phyloP scores from a whole-genome alignment of 306 rosid genomes.

The Rubus parviflorus region DNA sequence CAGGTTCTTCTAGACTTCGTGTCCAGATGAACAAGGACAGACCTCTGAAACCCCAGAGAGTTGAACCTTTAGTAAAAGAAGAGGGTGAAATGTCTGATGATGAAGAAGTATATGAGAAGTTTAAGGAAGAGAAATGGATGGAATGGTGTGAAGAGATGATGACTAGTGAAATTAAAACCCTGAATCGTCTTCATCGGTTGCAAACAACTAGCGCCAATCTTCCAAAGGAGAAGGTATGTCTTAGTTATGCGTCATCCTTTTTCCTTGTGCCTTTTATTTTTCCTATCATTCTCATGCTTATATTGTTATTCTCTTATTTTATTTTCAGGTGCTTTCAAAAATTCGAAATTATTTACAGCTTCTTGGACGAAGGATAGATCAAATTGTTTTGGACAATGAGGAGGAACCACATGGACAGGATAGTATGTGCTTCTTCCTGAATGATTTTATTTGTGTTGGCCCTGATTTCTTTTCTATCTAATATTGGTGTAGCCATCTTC shows the following conservation, averaged over 20 bases:
- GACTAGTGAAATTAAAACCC: conserved; percentile 77
- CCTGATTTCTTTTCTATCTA: background rate
- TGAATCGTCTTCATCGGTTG: conserved; percentile 83
- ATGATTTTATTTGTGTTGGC: background rate
- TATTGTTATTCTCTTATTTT: background rate
- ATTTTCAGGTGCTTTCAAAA: conserved; percentile 76
- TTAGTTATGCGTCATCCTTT: background rate
- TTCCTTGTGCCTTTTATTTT: background rate
- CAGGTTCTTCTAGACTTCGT: conserved; percentile 50
- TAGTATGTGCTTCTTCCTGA: conserved; percentile 56
- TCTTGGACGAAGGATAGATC: conserved; percentile 94
- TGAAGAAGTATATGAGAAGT: conserved; percentile 96
- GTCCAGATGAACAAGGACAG: conserved; percentile 55
- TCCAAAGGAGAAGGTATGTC: conserved; percentile 82
- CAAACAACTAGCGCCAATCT: conserved; percentile 91
- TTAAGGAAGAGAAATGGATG: conserved; percentile 99
- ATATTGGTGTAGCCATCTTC: background rate
- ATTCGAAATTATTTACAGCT: conserved; percentile 90
- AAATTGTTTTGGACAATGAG: conserved; percentile 77
- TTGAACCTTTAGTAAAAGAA: conserved; percentile 84
- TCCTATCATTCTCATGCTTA: background rate
- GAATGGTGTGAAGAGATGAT: conserved; percentile 99
- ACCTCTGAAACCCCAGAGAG: conserved; percentile 58
- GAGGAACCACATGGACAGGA: conserved; percentile 84
- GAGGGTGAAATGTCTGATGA: conserved; percentile 99